phyloP scores from a whole-genome alignment of 2,329 filamentous ascomycete species.

The Cercospora sp. region DNA sequence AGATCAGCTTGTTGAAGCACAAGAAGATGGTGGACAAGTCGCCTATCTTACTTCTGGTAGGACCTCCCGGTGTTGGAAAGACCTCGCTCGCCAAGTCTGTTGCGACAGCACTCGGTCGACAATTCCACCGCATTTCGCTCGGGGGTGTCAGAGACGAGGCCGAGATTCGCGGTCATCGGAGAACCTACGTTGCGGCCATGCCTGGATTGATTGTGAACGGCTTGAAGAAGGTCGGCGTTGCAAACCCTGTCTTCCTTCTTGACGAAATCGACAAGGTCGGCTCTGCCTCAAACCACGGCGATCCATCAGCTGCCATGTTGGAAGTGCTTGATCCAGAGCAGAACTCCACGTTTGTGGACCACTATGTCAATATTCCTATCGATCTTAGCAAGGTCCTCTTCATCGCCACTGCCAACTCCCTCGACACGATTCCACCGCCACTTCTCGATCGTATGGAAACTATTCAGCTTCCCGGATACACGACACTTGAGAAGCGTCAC shows the following conservation, averaged over 20 bases:
- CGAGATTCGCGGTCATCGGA: conserved; percentile 89
- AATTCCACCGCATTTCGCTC: conserved; percentile 95
- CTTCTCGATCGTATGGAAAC: conserved; percentile 96
- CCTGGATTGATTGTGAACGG: conserved; percentile 92
- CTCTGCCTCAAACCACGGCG: conserved; percentile 85
- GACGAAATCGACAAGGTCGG: conserved; percentile 99
- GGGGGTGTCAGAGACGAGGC: conserved; percentile 95
- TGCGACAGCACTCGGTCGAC: conserved; percentile 84
- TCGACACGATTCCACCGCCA: conserved; percentile 93
- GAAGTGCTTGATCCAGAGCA: conserved; percentile 97
- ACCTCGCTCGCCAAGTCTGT: conserved; percentile 93
- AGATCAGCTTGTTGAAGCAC: conserved; percentile 72
- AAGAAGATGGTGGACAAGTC: conserved; percentile 92
- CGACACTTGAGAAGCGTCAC: conserved; percentile 92
- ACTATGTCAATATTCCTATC: conserved; percentile 93
- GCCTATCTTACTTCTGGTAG: conserved; percentile 88
- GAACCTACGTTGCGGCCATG: conserved; percentile 99
- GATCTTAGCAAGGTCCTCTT: conserved; percentile 96
- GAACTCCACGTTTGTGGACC: conserved; percentile 90
- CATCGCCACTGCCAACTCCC: conserved; percentile 91
- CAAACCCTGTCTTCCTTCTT: conserved; percentile 91
- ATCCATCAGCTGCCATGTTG: conserved; percentile 95
- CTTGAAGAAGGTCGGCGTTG: conserved; percentile 89
- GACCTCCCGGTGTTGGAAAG: conserved; percentile 92
- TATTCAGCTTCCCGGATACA: conserved; percentile 90